phyloP scores from a whole-genome alignment of 768 basidiomycete genomes.

The Auriculariales sp. region DNA sequence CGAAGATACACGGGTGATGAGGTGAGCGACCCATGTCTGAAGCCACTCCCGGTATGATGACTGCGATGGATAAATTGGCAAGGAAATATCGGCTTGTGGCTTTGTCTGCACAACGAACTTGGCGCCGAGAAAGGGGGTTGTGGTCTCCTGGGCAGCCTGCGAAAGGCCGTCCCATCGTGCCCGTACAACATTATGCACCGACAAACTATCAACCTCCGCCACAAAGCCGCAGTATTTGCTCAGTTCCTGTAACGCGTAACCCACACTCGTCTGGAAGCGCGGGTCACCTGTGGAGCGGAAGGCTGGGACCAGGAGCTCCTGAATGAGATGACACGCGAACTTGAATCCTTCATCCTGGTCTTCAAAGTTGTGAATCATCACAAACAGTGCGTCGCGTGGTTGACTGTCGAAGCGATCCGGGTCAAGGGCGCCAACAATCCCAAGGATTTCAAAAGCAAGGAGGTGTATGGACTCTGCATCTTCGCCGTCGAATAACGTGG shows the following conservation, averaged over 20 bases:
- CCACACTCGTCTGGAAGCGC: constrained; percentile 76
- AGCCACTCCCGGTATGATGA: constrained; percentile 94
- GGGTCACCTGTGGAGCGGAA: constrained; percentile 92
- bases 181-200: constrained; percentile 39
- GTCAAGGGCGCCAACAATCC: constrained; percentile 84
- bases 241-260: constrained; percentile 85
- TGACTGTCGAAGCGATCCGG: constrained; percentile 78
- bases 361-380: constrained; percentile 67
- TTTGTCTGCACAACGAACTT: constrained; percentile 41
- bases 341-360: constrained; percentile 60
- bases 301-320: constrained; percentile 72
- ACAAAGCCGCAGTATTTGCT: constrained; percentile 79
- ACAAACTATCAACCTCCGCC: constrained; percentile 46
- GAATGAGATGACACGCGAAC: constrained; percentile 80
- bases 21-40: constrained; percentile 71
- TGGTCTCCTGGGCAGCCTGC: constrained; percentile 71
- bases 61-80: constrained; percentile 67
- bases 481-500: constrained; percentile 69
- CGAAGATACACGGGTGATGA: constrained; percentile 55
- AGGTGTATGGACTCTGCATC: constrained; percentile 49
- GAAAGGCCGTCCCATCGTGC: constrained; percentile 69
- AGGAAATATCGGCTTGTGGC: constrained; percentile 19
- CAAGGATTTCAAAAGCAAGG: constrained; percentile 79
- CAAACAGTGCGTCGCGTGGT: constrained; percentile 42
- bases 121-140: constrained; percentile 68